These are phyloP conservation scores for Trifolium fragiferum DNA, from an alignment of 306 rosid species.

Conservation along the genomic window DNA sequence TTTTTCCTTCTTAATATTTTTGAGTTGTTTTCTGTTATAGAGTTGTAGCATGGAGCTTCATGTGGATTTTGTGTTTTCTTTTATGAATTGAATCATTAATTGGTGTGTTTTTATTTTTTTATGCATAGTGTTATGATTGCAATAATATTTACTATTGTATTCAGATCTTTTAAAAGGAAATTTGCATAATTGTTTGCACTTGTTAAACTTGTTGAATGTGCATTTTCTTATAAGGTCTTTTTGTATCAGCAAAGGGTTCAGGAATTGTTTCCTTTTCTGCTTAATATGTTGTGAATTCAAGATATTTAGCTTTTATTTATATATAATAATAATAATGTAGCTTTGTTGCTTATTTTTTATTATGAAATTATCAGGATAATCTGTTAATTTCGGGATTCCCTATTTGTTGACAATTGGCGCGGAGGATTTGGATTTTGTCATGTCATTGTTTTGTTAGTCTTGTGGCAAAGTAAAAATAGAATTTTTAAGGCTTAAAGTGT, in stretches of 20 bases:
- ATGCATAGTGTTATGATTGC: background rate
- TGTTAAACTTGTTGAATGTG: background rate
- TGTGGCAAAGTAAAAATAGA: background rate
- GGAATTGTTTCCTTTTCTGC: too few relatives aligned
- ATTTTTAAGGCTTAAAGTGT: background rate
- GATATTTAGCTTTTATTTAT: too few relatives aligned
- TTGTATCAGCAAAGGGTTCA: background rate
- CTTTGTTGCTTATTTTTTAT: too few relatives aligned
- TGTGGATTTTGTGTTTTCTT: constrained; percentile 25
- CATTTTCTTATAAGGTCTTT: background rate
- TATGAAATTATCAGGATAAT: too few relatives aligned
- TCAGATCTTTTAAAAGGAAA: constrained; percentile 19
- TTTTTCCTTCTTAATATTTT: background rate
- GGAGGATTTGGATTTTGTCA: background rate
- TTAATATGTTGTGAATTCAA: background rate
- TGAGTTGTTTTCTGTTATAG: constrained; percentile 1
- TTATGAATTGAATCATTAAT: background rate
- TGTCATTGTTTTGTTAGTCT: constrained; percentile 3
- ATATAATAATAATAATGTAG: too few relatives aligned
- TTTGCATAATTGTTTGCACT: background rate
- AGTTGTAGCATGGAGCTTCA: background rate
- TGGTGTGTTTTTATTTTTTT: background rate
- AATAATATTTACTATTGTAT: background rate
- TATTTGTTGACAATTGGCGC: background rate
- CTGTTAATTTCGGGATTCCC: constrained; percentile 13